phyloP scores from a whole-genome alignment of 306 rosid species.

The Citrullus mucosospermus region DNA sequence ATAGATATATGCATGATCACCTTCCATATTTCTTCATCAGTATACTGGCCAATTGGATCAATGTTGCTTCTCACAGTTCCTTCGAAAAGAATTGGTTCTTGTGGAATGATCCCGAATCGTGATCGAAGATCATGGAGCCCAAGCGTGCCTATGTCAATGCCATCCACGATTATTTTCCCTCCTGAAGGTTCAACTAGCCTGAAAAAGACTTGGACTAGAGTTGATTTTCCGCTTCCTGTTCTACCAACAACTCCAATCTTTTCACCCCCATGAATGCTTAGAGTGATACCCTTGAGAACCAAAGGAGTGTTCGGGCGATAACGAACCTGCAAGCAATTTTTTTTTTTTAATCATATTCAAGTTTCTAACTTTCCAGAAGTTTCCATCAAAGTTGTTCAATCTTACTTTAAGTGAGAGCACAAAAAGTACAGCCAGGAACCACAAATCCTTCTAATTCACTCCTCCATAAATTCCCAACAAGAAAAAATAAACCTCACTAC shows the following conservation, averaged over 20 bases:
- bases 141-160: conserved; percentile 47
- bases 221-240: conserved; percentile 92
- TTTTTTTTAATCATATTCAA: background rate
- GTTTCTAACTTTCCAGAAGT: background rate
- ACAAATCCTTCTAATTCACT: background rate
- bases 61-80: conserved; percentile 87
- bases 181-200: conserved; percentile 92
- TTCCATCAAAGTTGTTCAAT: background rate
- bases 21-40: conserved; percentile 96
- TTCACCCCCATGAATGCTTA: conserved; percentile 78
- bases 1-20: conserved; percentile 17
- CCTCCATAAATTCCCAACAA: background rate
- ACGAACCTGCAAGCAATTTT: conserved; percentile 44
- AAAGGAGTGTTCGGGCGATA: conserved; percentile 84
- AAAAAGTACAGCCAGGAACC: background rate
- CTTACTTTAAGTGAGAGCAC: background rate
- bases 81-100: conserved; percentile 95
- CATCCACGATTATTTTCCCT: conserved; percentile 74
- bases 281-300: conserved; percentile 78
- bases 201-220: conserved; percentile 82
- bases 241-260: conserved; percentile 91
- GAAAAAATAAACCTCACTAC: background rate
- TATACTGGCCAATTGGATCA: conserved; percentile 54
- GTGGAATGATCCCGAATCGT: conserved; percentile 92
- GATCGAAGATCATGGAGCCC: conserved; percentile 96